Conservation (phyloP, 768 basidiomycete species). For the Pulveroboletus ravenelii region DNA sequence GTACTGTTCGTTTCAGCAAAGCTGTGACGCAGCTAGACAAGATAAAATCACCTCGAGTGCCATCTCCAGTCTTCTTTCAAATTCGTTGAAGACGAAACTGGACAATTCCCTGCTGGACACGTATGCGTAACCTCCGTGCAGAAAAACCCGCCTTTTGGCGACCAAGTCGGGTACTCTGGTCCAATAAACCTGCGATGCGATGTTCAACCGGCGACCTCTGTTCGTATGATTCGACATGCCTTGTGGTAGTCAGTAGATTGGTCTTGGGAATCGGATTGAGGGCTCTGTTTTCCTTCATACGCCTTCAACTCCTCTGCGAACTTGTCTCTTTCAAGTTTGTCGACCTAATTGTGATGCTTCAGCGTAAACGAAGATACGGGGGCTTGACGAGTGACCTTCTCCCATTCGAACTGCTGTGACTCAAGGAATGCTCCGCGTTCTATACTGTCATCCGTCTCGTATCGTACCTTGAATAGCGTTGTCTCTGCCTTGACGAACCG, state of each 20-base stretch:
- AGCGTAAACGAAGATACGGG: background rate
- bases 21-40: background rate
- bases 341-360: conserved; percentile 42
- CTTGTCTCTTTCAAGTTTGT: conserved; percentile 47
- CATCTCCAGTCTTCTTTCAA: conserved; percentile 63
- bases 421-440: conserved; percentile 65
- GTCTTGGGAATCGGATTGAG: background rate
- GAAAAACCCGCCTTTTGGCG: conserved; percentile 70
- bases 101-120: conserved; percentile 74
- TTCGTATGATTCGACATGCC: conserved; percentile 35
- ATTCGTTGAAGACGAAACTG: conserved; percentile 85
- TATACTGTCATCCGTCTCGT: conserved; percentile 51
- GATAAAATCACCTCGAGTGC: conserved; percentile 64
- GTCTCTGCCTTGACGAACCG: conserved; percentile 89
- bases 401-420: conserved; percentile 56
- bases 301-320: conserved; percentile 47
- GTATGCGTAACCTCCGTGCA: conserved; percentile 83
- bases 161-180: conserved; percentile 92
- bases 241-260: conserved; percentile 55
- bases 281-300: conserved; percentile 12
- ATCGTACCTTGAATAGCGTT: conserved; percentile 78
- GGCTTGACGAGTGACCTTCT: conserved; percentile 38
- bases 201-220: background rate
- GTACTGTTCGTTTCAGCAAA: conserved; percentile 41
- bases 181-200: conserved; percentile 79